A percentile compares a stretch with the other conserved stretches of the same genome.
phyloP scores from a whole-genome alignment of 108 stramenopile genomes.

The Schizochytrium sp. region DNA sequence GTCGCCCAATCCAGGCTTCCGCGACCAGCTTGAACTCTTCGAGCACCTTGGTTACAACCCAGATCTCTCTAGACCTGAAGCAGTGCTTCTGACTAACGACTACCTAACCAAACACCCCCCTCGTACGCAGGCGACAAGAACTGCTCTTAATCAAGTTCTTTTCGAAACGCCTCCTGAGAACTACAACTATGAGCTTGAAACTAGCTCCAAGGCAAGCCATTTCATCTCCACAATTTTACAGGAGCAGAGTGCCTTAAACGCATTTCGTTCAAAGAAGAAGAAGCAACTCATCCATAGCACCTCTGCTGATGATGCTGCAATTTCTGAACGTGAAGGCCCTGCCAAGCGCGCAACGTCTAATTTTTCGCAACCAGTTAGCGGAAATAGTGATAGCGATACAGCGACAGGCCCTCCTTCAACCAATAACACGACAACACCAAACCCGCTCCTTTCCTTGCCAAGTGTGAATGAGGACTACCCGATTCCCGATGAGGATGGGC shows the following conservation, averaged over 20 bases:
- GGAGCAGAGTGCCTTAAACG: not conserved
- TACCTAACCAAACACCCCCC: conserved; percentile 32
- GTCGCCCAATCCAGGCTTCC: conserved; percentile 8
- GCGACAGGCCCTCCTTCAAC: not conserved
- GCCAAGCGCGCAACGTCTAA: not conserved
- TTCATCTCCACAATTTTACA: conserved; percentile 29
- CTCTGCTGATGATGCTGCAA: conserved; percentile 50
- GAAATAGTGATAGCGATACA: not conserved
- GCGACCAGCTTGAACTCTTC: conserved; percentile 45
- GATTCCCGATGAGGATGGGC: not conserved
- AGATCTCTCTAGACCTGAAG: conserved; percentile 51
- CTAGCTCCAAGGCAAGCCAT: conserved; percentile 54
- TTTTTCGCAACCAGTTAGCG: not conserved
- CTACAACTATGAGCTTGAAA: conserved; percentile 57
- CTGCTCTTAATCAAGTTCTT: conserved; percentile 11
- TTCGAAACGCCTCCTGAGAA: conserved; percentile 60
- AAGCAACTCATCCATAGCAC: not conserved
- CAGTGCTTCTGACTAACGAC: not conserved
- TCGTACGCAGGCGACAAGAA: not conserved
- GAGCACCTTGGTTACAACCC: conserved; percentile 9
- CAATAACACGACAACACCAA: not conserved
- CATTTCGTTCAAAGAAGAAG: conserved; percentile 38
- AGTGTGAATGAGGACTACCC: not conserved
- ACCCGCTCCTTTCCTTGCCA: not conserved
- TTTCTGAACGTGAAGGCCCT: not conserved